phyloP scores from a whole-genome alignment of 306 rosid species.

The Betula pendula region DNA sequence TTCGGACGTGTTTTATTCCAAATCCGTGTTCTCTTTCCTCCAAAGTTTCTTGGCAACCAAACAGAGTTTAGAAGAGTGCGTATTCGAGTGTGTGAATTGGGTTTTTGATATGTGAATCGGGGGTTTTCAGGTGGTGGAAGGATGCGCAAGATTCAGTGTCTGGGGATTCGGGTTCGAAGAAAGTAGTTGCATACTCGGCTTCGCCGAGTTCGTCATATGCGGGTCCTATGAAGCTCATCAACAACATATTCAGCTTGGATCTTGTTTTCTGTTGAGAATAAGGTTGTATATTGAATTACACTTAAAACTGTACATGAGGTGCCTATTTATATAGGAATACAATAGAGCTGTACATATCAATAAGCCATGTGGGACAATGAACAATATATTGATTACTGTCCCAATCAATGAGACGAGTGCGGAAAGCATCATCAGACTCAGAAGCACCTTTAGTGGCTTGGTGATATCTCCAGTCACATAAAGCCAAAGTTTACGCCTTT shows the following conservation, averaged over 20 bases:
- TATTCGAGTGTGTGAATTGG: background rate
- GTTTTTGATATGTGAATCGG: conserved; percentile 30
- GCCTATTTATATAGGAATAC: too few relatives aligned
- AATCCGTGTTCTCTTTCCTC: conserved; percentile 6
- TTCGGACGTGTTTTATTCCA: conserved; percentile 2
- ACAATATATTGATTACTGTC: too few relatives aligned
- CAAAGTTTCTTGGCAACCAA: background rate
- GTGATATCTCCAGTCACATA: too few relatives aligned
- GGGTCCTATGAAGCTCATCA: conserved; percentile 90
- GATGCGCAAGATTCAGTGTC: conserved; percentile 73
- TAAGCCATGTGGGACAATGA: too few relatives aligned
- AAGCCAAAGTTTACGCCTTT: too few relatives aligned
- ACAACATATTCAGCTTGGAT: conserved; percentile 83
- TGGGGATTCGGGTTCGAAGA: conserved; percentile 55
- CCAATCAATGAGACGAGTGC: too few relatives aligned
- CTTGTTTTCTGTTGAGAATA: too few relatives aligned
- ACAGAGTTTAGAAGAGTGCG: conserved; percentile 1
- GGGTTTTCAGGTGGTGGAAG: conserved; percentile 97
- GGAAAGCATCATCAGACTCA: too few relatives aligned
- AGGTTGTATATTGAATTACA: too few relatives aligned
- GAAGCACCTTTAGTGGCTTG: too few relatives aligned
- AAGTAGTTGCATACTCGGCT: conserved; percentile 60
- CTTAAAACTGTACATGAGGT: too few relatives aligned
- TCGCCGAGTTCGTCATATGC: conserved; percentile 59
- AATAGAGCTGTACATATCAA: too few relatives aligned